phyloP scores from a whole-genome alignment of 768 basidiomycete species.

The Lactarius quietus region DNA sequence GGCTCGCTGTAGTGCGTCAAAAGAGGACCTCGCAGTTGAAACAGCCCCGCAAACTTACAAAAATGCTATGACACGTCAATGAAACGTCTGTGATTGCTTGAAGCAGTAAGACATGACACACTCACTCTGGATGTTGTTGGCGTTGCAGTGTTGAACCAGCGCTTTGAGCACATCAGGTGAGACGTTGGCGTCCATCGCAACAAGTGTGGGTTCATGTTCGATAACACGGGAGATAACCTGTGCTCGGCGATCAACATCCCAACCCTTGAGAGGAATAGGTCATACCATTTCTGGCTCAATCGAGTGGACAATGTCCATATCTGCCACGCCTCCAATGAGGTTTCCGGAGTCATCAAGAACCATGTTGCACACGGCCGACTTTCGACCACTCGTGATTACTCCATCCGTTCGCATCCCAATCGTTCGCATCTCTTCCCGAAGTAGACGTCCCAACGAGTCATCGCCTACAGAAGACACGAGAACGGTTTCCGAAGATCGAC shows the following conservation, averaged over 20 bases:
- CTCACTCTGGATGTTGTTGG: slow-evolving; percentile 52
- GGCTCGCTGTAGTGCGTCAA: slow-evolving; percentile 64
- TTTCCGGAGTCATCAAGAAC: slow-evolving; percentile 68
- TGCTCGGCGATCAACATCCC: not conserved
- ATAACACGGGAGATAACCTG: slow-evolving; percentile 54
- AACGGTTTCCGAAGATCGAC: slow-evolving; percentile 39
- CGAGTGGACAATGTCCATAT: slow-evolving; percentile 70
- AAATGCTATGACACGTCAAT: slow-evolving; percentile 48
- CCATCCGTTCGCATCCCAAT: slow-evolving; percentile 86
- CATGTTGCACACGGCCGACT: slow-evolving; percentile 85
- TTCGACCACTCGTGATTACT: slow-evolving; percentile 41
- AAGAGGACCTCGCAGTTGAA: no score
- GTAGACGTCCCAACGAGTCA: slow-evolving; percentile 71
- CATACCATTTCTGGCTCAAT: slow-evolving; percentile 48
- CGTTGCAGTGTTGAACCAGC: slow-evolving; percentile 50
- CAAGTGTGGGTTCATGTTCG: slow-evolving; percentile 48
- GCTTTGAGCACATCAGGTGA: slow-evolving; percentile 48
- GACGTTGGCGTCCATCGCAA: slow-evolving; percentile 78
- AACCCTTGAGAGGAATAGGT: not conserved
- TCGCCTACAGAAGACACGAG: slow-evolving; percentile 74
- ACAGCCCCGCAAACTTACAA: slow-evolving; percentile 51
- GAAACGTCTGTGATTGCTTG: slow-evolving; percentile 10
- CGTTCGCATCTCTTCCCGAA: slow-evolving; percentile 51
- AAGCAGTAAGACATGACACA: slow-evolving; percentile 14
- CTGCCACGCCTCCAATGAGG: slow-evolving; percentile 84